phyloP scores from a whole-genome alignment of 352 stramenopile species.

The Phytophthora citrophthora region DNA sequence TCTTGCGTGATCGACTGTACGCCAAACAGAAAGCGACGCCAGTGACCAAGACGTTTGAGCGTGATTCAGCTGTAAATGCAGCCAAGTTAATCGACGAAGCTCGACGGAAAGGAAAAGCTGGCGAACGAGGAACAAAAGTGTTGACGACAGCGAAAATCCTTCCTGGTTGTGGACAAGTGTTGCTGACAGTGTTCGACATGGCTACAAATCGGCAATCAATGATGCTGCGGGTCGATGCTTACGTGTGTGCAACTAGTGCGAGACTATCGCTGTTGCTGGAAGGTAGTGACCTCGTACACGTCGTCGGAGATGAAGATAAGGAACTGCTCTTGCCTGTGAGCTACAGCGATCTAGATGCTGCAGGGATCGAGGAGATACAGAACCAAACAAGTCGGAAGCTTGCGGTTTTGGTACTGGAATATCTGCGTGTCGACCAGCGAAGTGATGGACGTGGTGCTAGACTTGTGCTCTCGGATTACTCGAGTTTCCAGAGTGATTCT shows the following conservation, averaged over 20 bases:
- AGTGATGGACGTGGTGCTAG: conserved; percentile 53
- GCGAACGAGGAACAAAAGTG: conserved; percentile 64
- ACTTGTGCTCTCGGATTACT: conserved; percentile 60
- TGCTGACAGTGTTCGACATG: conserved; percentile 70
- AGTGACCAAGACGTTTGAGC: conserved; percentile 37
- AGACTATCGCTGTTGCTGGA: conserved; percentile 58
- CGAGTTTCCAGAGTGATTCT: neutral
- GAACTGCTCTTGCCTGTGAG: conserved; percentile 22
- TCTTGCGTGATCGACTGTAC: conserved; percentile 66
- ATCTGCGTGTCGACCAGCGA: conserved; percentile 59
- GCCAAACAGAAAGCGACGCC: conserved; percentile 74
- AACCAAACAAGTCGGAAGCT: conserved; percentile 30
- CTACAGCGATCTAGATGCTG: neutral
- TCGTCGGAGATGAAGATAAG: conserved; percentile 43
- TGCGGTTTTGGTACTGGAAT: conserved; percentile 51
- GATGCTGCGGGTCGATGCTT: conserved; percentile 63
- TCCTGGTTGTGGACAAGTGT: conserved; percentile 40
- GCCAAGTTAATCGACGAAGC: conserved; percentile 65
- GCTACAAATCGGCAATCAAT: conserved; percentile 6
- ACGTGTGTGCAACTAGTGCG: conserved; percentile 57
- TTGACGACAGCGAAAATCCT: conserved; percentile 55
- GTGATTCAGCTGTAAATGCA: conserved; percentile 46
- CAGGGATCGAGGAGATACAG: conserved; percentile 7
- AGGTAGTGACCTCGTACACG: conserved; percentile 45
- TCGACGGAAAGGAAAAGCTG: conserved; percentile 23